A percentile compares a stretch with the other conserved stretches of the same genome.
Evolutionary conservation across 2,329 filamentous ascomycete species (phyloP).

Genomic region (Colletotrichum tanaceti): DNA sequence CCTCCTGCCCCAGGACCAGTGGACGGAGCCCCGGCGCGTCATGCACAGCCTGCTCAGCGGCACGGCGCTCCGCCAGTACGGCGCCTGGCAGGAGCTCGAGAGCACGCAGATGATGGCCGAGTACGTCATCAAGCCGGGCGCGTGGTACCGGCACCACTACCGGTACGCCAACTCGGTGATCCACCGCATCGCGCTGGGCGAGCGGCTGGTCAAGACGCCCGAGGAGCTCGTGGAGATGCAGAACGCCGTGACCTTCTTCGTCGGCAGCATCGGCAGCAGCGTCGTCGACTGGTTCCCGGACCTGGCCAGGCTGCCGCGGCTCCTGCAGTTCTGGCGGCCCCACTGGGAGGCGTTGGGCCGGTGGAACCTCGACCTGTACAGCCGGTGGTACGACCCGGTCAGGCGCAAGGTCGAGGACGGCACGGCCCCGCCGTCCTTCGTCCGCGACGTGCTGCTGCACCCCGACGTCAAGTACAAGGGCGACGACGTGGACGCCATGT

Average conservation of each 20-base stretch:
- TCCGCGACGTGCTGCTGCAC: slow-evolving; percentile 50
- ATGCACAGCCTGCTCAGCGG: slow-evolving; percentile 54
- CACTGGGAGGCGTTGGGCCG: slow-evolving; percentile 50
- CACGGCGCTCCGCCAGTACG: slow-evolving; percentile 49
- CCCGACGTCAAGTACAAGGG: slow-evolving; percentile 45
- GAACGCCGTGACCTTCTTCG: slow-evolving; percentile 50
- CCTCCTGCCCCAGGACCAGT: slow-evolving; percentile 48
- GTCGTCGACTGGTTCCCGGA: slow-evolving; percentile 54
- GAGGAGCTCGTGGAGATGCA: slow-evolving; percentile 53
- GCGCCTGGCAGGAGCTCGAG: slow-evolving; percentile 50
- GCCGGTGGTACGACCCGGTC: slow-evolving; percentile 50
- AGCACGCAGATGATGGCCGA: slow-evolving; percentile 51
- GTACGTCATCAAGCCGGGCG: slow-evolving; percentile 44
- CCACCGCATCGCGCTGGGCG: slow-evolving; percentile 50
- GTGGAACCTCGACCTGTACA: slow-evolving; percentile 50
- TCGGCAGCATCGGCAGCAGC: slow-evolving; percentile 50
- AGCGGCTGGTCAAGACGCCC: slow-evolving; percentile 47
- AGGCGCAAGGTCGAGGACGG: slow-evolving; percentile 43
- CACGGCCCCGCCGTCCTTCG: slow-evolving; percentile 50
- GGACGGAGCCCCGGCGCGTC: slow-evolving; percentile 52
- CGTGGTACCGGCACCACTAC: slow-evolving; percentile 55
- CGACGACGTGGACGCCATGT: slow-evolving; percentile 53
- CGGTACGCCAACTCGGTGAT: slow-evolving; percentile 55
- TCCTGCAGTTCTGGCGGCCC: slow-evolving; percentile 49
- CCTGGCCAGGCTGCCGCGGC: slow-evolving; percentile 47